These are phyloP conservation scores for Cryptococcus sp. DNA, from an alignment of 1,284 basidiomycete species.

Conservation along the genomic window DNA sequence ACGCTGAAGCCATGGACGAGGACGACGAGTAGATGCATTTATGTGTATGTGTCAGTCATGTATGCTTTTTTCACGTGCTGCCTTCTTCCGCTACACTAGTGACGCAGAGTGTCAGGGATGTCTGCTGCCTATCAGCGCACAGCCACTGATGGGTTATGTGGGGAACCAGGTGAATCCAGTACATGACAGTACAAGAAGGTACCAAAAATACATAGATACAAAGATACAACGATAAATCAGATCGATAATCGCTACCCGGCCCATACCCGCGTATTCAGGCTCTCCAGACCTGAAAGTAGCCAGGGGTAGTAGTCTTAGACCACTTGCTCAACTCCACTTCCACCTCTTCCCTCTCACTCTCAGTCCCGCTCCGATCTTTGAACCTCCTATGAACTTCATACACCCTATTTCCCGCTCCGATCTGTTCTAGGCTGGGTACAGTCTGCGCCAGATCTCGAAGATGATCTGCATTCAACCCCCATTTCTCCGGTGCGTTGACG, in stretches of 20 bases:
- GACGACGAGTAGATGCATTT: constrained; percentile 13
- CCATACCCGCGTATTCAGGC: constrained; percentile 22
- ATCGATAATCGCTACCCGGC: too few relatives aligned
- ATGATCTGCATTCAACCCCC: constrained; percentile 29
- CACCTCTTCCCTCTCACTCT: constrained; percentile 24
- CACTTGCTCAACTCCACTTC: constrained; percentile 35
- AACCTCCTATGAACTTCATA: constrained; percentile 42
- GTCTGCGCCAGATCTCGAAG: constrained; percentile 28
- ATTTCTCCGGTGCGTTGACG: constrained; percentile 37
- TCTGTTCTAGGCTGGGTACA: constrained; percentile 37
- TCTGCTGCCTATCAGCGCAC: not conserved
- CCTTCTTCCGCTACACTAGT: too few relatives aligned
- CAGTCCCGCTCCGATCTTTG: constrained; percentile 14
- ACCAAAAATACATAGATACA: too few relatives aligned
- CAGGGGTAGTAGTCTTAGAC: constrained; percentile 36
- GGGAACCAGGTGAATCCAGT: too few relatives aligned
- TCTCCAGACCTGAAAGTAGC: constrained; percentile 51
- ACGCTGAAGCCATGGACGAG: constrained; percentile 18
- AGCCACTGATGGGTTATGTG: not conserved
- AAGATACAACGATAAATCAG: too few relatives aligned
- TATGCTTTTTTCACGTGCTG: too few relatives aligned
- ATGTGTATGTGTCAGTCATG: too few relatives aligned
- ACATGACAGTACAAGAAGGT: too few relatives aligned
- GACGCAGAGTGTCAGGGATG: too few relatives aligned
- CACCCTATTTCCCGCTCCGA: constrained; percentile 47